Percentiles rank a stretch among this genome's conserved stretches.
These are phyloP conservation scores for Phellopilus nigrolimitatus DNA, from an alignment of 1,284 basidiomycete species.

Conservation along the genomic window DNA sequence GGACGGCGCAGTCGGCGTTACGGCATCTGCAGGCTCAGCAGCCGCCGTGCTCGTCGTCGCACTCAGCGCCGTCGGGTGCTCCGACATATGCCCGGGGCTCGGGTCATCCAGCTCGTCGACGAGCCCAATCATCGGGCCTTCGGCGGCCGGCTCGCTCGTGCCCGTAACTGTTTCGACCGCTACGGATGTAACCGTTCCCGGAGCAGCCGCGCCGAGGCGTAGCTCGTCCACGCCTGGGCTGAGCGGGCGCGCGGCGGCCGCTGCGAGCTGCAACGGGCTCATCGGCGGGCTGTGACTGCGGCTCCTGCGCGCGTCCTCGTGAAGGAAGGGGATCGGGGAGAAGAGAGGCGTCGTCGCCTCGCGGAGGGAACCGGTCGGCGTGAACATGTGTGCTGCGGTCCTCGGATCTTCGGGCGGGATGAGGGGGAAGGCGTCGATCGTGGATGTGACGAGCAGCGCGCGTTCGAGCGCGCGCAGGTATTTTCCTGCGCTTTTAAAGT, in stretches of 20 bases:
- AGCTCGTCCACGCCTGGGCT: constrained; percentile 27
- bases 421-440: constrained; percentile 63
- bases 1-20: constrained; percentile 26
- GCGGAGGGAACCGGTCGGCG: constrained; percentile 41
- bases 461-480: constrained; percentile 89
- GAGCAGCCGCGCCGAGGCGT: constrained; percentile 23
- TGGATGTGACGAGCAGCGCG: constrained; percentile 81
- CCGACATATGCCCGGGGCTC: constrained; percentile 73
- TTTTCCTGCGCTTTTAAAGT: constrained; percentile 82
- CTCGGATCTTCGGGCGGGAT: constrained; percentile 32
- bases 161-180: constrained; percentile 23
- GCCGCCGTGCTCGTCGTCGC: constrained; percentile 45
- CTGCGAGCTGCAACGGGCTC: constrained; percentile 56
- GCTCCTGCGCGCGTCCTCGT: constrained; percentile 59
- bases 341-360: constrained; percentile 71
- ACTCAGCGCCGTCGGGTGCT: constrained; percentile 65
- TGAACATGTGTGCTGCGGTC: constrained; percentile 27
- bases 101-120: constrained; percentile 83
- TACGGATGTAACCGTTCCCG: constrained; percentile 31
- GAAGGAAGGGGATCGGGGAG: constrained; percentile 79
- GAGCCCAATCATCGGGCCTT: constrained; percentile 44
- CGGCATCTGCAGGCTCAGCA: constrained; percentile 23
- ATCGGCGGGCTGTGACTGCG: constrained; percentile 58
- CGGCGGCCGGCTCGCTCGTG: background rate
- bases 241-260: constrained; percentile 30